A percentile compares a stretch with the other conserved stretches of the same genome.
These are phyloP conservation scores for Tirmania nivea DNA, from an alignment of 495 filamentous ascomycete species.

Conservation along the genomic window DNA sequence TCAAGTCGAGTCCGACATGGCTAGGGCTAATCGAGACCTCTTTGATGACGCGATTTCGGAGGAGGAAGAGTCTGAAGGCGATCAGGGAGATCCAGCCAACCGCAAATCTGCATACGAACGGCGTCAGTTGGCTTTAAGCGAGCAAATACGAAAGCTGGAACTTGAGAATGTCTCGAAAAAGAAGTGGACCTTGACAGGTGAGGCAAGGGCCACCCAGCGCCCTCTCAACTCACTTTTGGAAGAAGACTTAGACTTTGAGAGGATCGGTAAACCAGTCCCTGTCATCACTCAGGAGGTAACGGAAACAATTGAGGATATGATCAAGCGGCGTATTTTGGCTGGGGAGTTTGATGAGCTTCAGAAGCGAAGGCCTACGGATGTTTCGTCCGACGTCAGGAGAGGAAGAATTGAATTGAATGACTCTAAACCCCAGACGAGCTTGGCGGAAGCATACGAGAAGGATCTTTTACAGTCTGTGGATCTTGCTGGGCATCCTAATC, in stretches of 20 bases:
- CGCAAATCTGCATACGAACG: slow-evolving; percentile 64
- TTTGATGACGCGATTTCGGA: slow-evolving; percentile 46
- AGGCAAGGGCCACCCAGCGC: slow-evolving; percentile 60
- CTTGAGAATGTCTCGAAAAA: slow-evolving; percentile 74
- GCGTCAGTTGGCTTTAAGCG: slow-evolving; percentile 57
- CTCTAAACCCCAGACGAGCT: slow-evolving; percentile 59
- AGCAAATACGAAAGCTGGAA: slow-evolving; percentile 81
- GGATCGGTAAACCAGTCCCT: slow-evolving; percentile 83
- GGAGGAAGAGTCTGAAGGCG: slow-evolving; percentile 7
- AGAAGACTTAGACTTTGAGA: slow-evolving; percentile 87
- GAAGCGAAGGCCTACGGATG: slow-evolving; percentile 51
- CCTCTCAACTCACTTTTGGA: slow-evolving; percentile 84
- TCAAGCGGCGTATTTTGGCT: slow-evolving; percentile 81
- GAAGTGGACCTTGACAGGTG: slow-evolving; percentile 75
- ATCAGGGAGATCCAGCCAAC: slow-evolving; percentile 30
- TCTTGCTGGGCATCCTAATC: slow-evolving; percentile 56
- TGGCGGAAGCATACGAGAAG: slow-evolving; percentile 86
- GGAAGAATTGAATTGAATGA: slow-evolving; percentile 65
- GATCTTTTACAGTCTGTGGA: slow-evolving; percentile 64
- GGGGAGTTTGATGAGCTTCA: slow-evolving; percentile 85
- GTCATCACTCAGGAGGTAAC: slow-evolving; percentile 86
- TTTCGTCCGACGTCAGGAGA: slow-evolving; percentile 33
- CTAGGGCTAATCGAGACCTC: slow-evolving; percentile 69
- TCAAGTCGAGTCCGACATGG: slow-evolving; percentile 59
- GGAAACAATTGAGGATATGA: slow-evolving; percentile 78